Base-by-base conservation (phyloP, 2,329 filamentous ascomycete genomes). In the Colletotrichum musicola region DNA sequence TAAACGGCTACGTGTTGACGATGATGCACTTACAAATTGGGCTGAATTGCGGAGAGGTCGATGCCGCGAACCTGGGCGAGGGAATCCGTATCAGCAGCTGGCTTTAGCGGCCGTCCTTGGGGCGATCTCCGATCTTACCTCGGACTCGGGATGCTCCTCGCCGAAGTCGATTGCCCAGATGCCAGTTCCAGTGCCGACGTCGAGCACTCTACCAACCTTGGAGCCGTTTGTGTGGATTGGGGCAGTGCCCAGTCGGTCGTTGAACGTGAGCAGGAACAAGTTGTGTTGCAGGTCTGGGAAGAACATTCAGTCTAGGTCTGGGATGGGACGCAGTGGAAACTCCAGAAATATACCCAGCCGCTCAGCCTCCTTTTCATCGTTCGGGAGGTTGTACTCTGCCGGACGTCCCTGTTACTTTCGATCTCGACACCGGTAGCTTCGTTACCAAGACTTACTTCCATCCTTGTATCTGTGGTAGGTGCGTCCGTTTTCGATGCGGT, bases 391-490 rank as follows among this genome's bases (percentile, higher is more conserved):
- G 40, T 42, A 42, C 12, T 42, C 38, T 42, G 13, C 35, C 35
- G 9, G 35, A 10, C 13, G 13, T 9, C 13, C 35, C 35, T 40
- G 35, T 9, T 13, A 40, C 7, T 40, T 40, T 40, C 35, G 9
- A 40, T 40, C 9, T 40, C 13, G 9, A 13, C 2, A 13, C 35
- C 35, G 9, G 35, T 16, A 22, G 22, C 22, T 22, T 22, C 22
- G 22, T 4, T 22, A 22, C 22, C 22, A 22, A 22, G 22, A 22
- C 22, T 22, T 64, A 75, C 73, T 75, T 30, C 74, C 75, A 27
- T 72, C 69, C 47, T 72, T 73, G 59, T 74, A 55, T 0, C 16
- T 30, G 35, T 70, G 68, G 38, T 68, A 70, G 0, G 68, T 68
- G 4, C 68, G 35, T 6, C 64, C 64, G 6, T 70, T 70, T 5